phyloP scores from a whole-genome alignment of 176 grass and related monocot species.

The Carex scoparia region DNA sequence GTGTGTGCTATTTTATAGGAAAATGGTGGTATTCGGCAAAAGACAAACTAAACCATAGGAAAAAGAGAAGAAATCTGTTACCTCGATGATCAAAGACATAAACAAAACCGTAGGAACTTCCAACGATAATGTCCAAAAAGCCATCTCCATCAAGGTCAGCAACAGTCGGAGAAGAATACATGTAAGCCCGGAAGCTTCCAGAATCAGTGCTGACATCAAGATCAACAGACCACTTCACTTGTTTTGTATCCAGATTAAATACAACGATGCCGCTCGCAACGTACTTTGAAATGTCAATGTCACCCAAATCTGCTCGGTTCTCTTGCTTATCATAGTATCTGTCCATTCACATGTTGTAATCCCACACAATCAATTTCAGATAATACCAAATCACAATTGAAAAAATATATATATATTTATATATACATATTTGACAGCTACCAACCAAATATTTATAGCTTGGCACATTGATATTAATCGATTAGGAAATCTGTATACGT shows the following conservation, averaged over 20 bases:
- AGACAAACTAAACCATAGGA: no score
- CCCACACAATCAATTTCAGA: background rate
- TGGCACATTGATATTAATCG: background rate
- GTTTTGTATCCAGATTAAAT: no score
- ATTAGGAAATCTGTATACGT: background rate
- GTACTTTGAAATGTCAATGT: no score
- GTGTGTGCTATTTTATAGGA: background rate
- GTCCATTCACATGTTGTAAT: slow-evolving; percentile 22
- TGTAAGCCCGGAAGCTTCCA: no score
- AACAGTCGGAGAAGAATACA: no score
- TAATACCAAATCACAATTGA: background rate
- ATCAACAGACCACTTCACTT: no score
- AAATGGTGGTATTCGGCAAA: background rate
- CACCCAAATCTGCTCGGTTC: no score
- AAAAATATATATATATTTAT: background rate
- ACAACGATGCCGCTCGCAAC: no score
- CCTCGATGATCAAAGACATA: slow-evolving; percentile 86
- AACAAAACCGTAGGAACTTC: slow-evolving; percentile 84
- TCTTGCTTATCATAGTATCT: slow-evolving; percentile 55
- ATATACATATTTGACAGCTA: background rate
- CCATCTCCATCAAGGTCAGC: slow-evolving; percentile 17
- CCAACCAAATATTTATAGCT: background rate
- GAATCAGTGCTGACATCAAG: no score
- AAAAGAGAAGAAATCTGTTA: slow-evolving; percentile 24
- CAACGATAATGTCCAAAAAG: slow-evolving; percentile 92